These are phyloP conservation scores for Pinus taeda DNA, from an alignment of 75 land plant genomes.

Conservation along the genomic window DNA sequence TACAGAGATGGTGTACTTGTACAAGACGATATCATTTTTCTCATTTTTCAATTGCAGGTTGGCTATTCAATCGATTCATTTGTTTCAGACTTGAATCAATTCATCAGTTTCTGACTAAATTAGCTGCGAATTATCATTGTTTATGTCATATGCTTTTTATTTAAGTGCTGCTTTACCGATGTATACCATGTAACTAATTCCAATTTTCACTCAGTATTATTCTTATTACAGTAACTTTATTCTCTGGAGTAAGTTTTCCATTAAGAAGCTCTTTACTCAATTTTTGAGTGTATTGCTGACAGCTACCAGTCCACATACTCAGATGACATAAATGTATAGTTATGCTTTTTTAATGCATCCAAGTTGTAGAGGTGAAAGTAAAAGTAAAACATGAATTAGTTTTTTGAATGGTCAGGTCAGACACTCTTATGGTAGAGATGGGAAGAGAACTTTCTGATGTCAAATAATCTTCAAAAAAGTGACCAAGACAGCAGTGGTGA, in stretches of 20 bases:
- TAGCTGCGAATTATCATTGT: not conserved
- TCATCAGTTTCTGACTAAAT: no score
- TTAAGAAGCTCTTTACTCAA: not conserved
- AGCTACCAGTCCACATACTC: no score
- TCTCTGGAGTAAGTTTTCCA: not conserved
- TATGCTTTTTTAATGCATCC: not conserved
- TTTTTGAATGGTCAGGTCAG: no score
- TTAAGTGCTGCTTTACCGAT: not conserved
- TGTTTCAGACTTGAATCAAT: not conserved
- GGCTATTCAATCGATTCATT: not conserved
- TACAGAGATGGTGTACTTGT: not conserved
- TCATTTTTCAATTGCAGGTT: not conserved
- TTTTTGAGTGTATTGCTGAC: not conserved
- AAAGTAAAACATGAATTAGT: no score
- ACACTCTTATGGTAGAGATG: no score
- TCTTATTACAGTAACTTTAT: not conserved
- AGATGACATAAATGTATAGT: not conserved
- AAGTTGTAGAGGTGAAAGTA: no score
- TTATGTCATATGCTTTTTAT: not conserved
- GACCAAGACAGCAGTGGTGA: no score
- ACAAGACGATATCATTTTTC: not conserved
- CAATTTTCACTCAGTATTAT: not conserved
- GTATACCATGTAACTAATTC: not conserved
- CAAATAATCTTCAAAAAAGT: no score
- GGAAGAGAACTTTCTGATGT: no score